Percentiles rank a stretch among this genome's conserved stretches.
Evolutionary conservation across 306 rosid species (phyloP).

Genomic region (Luffa acutangula): DNA sequence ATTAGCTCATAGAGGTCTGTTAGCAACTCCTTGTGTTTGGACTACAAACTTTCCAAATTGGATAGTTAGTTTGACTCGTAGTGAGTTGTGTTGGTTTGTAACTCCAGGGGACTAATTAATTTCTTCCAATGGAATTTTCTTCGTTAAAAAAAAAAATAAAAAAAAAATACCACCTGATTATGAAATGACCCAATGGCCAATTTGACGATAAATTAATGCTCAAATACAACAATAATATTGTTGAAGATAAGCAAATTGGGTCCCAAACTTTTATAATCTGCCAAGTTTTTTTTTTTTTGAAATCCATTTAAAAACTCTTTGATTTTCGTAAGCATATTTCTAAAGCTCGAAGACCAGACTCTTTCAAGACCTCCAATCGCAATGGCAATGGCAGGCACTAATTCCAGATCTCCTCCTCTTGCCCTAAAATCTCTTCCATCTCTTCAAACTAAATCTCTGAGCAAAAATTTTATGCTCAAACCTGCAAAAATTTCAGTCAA

Average conservation of each 20-base stretch:
- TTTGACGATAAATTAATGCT: not conserved
- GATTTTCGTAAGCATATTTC: not conserved
- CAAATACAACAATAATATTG: no score
- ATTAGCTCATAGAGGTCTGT: no score
- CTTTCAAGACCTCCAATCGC: not conserved
- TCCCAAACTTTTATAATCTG: not conserved
- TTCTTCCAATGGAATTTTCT: no score
- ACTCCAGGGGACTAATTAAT: no score
- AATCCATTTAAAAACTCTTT: not conserved
- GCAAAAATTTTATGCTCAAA: slow-evolving; percentile 32
- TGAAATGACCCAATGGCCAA: not conserved
- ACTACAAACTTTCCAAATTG: no score
- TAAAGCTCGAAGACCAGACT: not conserved
- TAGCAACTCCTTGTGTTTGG: no score
- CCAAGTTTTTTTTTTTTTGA: not conserved
- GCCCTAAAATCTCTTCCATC: slow-evolving; percentile 37
- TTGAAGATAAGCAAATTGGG: not conserved
- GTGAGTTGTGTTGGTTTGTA: no score
- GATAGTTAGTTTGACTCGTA: no score
- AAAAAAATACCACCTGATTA: no score
- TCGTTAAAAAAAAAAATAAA: no score
- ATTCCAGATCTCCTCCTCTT: slow-evolving; percentile 15
- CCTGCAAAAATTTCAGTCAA: slow-evolving; percentile 30
- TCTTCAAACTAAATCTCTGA: slow-evolving; percentile 20
- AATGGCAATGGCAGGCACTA: slow-evolving; percentile 42